phyloP scores from a whole-genome alignment of 1,284 basidiomycete species.

The Sporisorium scitamineum region DNA sequence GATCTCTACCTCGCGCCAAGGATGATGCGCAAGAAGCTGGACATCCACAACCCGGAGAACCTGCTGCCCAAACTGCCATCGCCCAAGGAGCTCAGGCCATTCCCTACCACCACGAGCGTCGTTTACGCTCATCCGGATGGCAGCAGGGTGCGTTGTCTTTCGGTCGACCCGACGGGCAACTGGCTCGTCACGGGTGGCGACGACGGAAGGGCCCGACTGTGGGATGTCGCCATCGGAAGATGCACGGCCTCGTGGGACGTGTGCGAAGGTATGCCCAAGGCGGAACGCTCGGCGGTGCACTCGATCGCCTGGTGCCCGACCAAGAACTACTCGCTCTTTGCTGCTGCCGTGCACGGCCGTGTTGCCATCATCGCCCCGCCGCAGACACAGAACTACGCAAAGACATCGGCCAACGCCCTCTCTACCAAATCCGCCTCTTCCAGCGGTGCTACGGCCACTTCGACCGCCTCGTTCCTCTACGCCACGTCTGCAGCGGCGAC shows the following conservation, averaged over 20 bases:
- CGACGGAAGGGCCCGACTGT: conserved; percentile 85
- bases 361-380: conserved; percentile 85
- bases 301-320: conserved; percentile 94
- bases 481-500: conserved; percentile 56
- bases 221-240: conserved; percentile 92
- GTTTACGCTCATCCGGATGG: conserved; percentile 78
- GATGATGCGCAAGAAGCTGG: conserved; percentile 72
- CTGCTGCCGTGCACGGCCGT: conserved; percentile 75
- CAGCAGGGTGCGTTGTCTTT: conserved; percentile 80
- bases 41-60: conserved; percentile 76
- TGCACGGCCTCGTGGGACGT: conserved; percentile 91
- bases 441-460: conserved; percentile 55
- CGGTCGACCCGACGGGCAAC: conserved; percentile 85
- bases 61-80: conserved; percentile 96
- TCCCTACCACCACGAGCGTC: conserved; percentile 87
- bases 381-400: conserved; percentile 71
- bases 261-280: conserved; percentile 52
- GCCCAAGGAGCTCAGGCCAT: conserved; percentile 90
- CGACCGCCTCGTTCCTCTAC: conserved; percentile 55
- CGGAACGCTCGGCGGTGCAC: conserved; percentile 74
- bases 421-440: conserved; percentile 57
- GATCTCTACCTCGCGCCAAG: conserved; percentile 97
- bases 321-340: conserved; percentile 83
- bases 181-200: conserved; percentile 96
- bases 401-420: conserved; percentile 64